phyloP scores from a whole-genome alignment of 768 basidiomycete genomes.

The Collybia nuda region DNA sequence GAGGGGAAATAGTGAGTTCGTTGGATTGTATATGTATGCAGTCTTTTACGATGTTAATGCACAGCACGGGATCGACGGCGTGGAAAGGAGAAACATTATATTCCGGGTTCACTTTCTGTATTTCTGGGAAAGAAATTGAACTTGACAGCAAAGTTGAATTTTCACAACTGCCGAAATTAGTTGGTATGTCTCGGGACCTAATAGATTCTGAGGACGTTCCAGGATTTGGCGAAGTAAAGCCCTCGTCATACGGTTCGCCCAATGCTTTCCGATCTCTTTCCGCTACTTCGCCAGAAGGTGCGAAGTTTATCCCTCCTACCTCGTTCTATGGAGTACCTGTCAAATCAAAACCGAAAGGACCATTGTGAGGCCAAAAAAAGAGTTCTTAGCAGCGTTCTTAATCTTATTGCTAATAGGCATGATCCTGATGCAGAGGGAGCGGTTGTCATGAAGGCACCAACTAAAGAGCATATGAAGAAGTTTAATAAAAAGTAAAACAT shows the following conservation, averaged over 20 bases:
- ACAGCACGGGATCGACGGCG: slow-evolving; percentile 58
- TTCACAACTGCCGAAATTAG: slow-evolving; percentile 50
- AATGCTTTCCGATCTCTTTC: slow-evolving; percentile 2
- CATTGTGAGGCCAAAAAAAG: slow-evolving; percentile 42
- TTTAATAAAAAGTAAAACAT: slow-evolving; percentile 67
- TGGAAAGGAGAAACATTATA: slow-evolving; percentile 61
- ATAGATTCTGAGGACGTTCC: slow-evolving; percentile 5
- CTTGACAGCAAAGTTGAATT: slow-evolving; percentile 51
- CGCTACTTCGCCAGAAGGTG: slow-evolving; percentile 5
- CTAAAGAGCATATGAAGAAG: slow-evolving; percentile 59
- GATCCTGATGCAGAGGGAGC: slow-evolving; percentile 77
- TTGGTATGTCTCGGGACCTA: neutral
- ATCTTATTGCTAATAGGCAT: slow-evolving; percentile 45
- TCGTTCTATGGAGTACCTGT: slow-evolving; percentile 59
- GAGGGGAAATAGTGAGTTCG: slow-evolving; percentile 64
- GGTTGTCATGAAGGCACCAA: slow-evolving; percentile 83
- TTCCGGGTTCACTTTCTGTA: slow-evolving; percentile 41
- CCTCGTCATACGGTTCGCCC: neutral
- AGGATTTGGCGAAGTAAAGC: slow-evolving; percentile 6
- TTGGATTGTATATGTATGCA: neutral
- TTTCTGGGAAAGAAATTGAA: slow-evolving; percentile 63
- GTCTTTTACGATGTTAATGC: neutral
- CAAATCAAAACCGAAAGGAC: slow-evolving; percentile 37
- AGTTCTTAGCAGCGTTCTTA: neutral
- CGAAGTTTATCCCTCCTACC: slow-evolving; percentile 48